These are phyloP conservation scores for Colletotrichum filicis DNA, from an alignment of 2,329 filamentous ascomycete species.

Conservation along the genomic window DNA sequence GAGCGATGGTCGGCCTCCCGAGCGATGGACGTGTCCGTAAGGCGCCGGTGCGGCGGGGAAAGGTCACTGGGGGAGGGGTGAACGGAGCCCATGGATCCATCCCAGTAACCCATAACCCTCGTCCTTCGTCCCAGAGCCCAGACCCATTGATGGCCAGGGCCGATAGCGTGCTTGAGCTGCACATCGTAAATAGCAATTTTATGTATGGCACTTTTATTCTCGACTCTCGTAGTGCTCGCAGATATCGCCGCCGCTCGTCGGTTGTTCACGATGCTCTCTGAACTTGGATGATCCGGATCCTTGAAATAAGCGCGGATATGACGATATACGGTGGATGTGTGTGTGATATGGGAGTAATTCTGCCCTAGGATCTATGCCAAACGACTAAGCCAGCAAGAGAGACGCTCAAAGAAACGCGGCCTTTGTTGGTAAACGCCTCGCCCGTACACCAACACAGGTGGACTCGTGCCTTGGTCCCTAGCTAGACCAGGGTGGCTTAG, in stretches of 20 bases:
- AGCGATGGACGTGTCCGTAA: slow-evolving; percentile 31
- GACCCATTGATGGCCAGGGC: slow-evolving; percentile 18
- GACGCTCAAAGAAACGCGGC: slow-evolving; percentile 15
- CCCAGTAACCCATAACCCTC: slow-evolving; percentile 1
- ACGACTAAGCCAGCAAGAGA: not conserved
- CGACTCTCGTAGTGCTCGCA: not conserved
- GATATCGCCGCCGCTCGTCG: not conserved
- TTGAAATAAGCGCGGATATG: not conserved
- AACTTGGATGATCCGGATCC: not conserved
- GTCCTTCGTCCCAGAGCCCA: not conserved
- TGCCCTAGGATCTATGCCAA: not conserved
- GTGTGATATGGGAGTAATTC: not conserved
- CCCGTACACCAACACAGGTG: slow-evolving; percentile 15
- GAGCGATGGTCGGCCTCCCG: slow-evolving; percentile 33
- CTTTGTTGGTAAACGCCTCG: slow-evolving; percentile 31
- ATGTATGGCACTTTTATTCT: slow-evolving; percentile 12
- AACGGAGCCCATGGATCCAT: not conserved
- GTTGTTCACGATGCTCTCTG: not conserved
- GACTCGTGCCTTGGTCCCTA: slow-evolving; percentile 28
- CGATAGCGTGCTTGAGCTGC: slow-evolving; percentile 23
- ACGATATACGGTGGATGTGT: not conserved
- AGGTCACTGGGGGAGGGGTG: slow-evolving; percentile 34
- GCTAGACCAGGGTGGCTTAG: slow-evolving; percentile 24
- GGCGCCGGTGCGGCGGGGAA: slow-evolving; percentile 33
- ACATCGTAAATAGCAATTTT: slow-evolving; percentile 32